phyloP scores from a whole-genome alignment of 345 rosid species.

The Eucalyptus tenuipes region DNA sequence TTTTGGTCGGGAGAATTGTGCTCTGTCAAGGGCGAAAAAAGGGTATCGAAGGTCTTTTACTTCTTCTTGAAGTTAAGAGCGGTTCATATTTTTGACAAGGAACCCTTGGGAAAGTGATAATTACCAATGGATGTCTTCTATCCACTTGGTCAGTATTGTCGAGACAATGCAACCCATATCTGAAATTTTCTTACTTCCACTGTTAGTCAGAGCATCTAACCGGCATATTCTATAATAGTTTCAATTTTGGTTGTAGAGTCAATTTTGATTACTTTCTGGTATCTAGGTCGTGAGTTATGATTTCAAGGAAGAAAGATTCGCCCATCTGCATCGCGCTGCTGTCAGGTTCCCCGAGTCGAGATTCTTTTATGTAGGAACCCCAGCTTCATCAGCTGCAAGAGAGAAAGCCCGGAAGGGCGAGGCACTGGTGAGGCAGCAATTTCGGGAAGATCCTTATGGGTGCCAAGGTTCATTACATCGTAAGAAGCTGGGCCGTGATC shows the following conservation, averaged over 20 bases:
- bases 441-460: conserved; percentile 80
- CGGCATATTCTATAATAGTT: not conserved
- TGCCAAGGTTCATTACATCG: conserved; percentile 69
- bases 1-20: not conserved
- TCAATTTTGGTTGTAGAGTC: not conserved
- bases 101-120: not conserved
- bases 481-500: conserved; percentile 83
- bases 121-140: not conserved
- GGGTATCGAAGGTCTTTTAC: not conserved
- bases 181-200: not conserved
- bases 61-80: not conserved
- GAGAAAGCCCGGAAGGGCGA: conserved; percentile 81
- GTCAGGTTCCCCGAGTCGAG: conserved; percentile 73
- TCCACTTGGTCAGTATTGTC: not conserved
- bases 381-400: conserved; percentile 41
- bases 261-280: not conserved
- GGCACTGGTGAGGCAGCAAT: conserved; percentile 71
- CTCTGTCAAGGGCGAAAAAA: not conserved
- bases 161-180: not conserved
- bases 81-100: not conserved
- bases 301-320: conserved; percentile 79
- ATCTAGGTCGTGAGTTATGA: conserved; percentile 87
- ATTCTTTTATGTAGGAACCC: conserved; percentile 69
- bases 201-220: not conserved
- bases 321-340: conserved; percentile 70